Conservation (phyloP, 2,329 filamentous ascomycete species). For the Calonectria honghensis region DNA sequence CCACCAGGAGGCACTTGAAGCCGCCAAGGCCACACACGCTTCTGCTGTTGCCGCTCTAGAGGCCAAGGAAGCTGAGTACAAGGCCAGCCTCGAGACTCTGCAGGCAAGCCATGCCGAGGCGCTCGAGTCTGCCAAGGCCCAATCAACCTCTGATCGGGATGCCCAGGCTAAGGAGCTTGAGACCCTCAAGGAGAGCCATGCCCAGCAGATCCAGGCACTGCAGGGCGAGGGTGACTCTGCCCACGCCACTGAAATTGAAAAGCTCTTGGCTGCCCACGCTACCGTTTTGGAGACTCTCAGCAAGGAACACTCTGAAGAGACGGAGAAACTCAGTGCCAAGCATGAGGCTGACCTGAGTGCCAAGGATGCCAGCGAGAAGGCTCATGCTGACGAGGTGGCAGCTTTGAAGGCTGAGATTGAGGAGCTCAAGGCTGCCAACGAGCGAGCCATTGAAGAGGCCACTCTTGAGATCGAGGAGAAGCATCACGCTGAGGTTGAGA, state of each 20-base stretch:
- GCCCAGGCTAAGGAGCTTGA: constrained; percentile 71
- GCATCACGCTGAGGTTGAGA: constrained; percentile 69
- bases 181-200: constrained; percentile 73
- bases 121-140: constrained; percentile 73
- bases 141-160: constrained; percentile 69
- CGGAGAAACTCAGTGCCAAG: constrained; percentile 57
- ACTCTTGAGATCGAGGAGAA: constrained; percentile 67
- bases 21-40: constrained; percentile 66
- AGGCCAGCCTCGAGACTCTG: constrained; percentile 73
- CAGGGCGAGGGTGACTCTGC: constrained; percentile 65
- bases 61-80: constrained; percentile 71
- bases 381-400: constrained; percentile 60
- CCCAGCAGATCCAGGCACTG: constrained; percentile 67
- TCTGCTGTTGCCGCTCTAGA: constrained; percentile 68
- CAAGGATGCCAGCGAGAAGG: constrained; percentile 59
- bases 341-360: constrained; percentile 58
- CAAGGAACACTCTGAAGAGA: constrained; percentile 63
- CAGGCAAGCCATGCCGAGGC: constrained; percentile 75
- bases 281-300: constrained; percentile 65
- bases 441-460: constrained; percentile 66
- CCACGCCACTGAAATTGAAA: constrained; percentile 64
- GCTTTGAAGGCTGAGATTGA: constrained; percentile 67
- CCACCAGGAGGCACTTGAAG: constrained; percentile 65
- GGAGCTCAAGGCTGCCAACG: constrained; percentile 65
- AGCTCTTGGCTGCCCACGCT: constrained; percentile 66